phyloP scores from a whole-genome alignment of 495 filamentous ascomycete genomes.

The Penicillium maclennaniae region DNA sequence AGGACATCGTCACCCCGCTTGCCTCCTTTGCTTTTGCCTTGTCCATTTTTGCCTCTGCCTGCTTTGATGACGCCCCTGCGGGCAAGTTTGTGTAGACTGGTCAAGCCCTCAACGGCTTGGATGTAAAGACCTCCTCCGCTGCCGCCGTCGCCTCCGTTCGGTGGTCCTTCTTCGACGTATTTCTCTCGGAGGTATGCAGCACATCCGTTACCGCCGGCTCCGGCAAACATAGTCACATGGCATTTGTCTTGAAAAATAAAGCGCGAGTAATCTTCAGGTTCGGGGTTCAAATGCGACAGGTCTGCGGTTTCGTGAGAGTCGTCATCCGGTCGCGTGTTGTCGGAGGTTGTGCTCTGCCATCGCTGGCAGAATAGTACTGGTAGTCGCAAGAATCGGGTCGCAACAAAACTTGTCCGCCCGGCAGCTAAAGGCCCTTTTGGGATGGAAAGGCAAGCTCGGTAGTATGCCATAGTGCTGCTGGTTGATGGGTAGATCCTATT shows the following conservation, averaged over 20 bases:
- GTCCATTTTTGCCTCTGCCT: slow-evolving; percentile 75
- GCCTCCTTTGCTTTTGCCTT: slow-evolving; percentile 77
- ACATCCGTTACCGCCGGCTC: slow-evolving; percentile 83
- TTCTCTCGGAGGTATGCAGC: slow-evolving; percentile 90
- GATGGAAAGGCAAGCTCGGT: slow-evolving; percentile 21
- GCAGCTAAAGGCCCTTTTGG: slow-evolving; percentile 11
- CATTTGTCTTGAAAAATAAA: slow-evolving; percentile 86
- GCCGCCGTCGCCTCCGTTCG: slow-evolving; percentile 96
- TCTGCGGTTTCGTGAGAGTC: slow-evolving; percentile 27
- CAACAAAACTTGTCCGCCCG: slow-evolving; percentile 1
- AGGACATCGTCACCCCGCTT: slow-evolving; percentile 81
- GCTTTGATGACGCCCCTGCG: slow-evolving; percentile 73
- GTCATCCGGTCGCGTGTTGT: slow-evolving; percentile 6
- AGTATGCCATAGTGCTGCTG: slow-evolving; percentile 21
- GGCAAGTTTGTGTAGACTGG: slow-evolving; percentile 86
- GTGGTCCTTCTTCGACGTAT: slow-evolving; percentile 78
- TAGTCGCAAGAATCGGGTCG: slow-evolving; percentile 28
- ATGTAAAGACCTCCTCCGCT: slow-evolving; percentile 90
- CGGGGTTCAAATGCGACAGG: slow-evolving; percentile 65
- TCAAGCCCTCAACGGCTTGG: slow-evolving; percentile 86
- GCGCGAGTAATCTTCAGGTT: slow-evolving; percentile 74
- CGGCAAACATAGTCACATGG: slow-evolving; percentile 67
- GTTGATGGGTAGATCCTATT: slow-evolving; percentile 9
- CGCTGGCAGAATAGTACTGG: slow-evolving; percentile 27
- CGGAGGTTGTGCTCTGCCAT: slow-evolving; percentile 33